Evolutionary conservation across 139 green algal genomes (phyloP).

Genomic region (Chlorella sp.): DNA sequence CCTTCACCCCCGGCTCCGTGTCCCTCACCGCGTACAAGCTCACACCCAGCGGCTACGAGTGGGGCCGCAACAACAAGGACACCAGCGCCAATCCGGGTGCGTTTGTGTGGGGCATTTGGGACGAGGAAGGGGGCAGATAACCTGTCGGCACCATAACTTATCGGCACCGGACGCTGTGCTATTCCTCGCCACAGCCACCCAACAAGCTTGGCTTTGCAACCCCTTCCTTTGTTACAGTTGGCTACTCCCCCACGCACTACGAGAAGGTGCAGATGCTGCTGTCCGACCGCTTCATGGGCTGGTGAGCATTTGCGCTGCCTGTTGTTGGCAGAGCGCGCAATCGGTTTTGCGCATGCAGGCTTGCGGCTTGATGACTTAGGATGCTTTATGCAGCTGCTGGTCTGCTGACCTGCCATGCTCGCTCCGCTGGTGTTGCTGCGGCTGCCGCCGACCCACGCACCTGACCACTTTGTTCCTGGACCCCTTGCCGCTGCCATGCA

Average conservation of each 20-base stretch:
- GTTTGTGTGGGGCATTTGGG: too few species aligned
- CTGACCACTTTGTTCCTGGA: too few species aligned
- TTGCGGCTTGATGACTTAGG: too few species aligned
- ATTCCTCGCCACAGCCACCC: too few species aligned
- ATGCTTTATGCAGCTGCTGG: too few species aligned
- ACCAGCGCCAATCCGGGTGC: slow-evolving; percentile 73
- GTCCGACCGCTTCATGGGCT: slow-evolving; percentile 98
- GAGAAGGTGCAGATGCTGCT: slow-evolving; percentile 99
- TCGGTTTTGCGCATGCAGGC: too few species aligned
- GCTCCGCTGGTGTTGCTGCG: too few species aligned
- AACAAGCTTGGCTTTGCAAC: not conserved
- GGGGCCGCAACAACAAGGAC: slow-evolving; percentile 92
- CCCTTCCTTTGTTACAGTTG: slow-evolving; percentile 53
- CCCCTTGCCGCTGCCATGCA: not conserved
- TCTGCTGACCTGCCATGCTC: not conserved
- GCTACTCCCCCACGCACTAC: slow-evolving; percentile 94
- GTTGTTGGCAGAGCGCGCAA: not conserved
- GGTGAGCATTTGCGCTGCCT: slow-evolving; percentile 40
- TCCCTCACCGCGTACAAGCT: slow-evolving; percentile 98
- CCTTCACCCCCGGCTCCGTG: slow-evolving; percentile 97
- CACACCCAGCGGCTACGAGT: slow-evolving; percentile 93
- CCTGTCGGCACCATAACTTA: too few species aligned
- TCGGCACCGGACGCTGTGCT: too few species aligned
- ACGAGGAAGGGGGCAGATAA: too few species aligned
- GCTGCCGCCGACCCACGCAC: too few species aligned